phyloP scores from a whole-genome alignment of 2,329 filamentous ascomycete species.

The Coniella vitis region DNA sequence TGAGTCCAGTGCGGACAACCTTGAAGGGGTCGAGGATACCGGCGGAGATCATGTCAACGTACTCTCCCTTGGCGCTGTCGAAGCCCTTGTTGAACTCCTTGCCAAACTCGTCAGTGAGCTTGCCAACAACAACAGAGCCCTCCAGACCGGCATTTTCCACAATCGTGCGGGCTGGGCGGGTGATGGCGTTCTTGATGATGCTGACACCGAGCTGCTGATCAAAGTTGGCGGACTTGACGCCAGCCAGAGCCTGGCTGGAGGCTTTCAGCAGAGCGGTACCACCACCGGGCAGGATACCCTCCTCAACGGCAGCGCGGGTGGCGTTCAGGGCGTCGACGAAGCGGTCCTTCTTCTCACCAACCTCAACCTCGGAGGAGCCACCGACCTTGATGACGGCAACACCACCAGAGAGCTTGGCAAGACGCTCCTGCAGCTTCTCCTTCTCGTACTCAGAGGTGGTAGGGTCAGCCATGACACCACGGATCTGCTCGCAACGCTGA shows the following conservation, averaged over 20 bases:
- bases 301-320: conserved; percentile 95
- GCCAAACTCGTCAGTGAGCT: conserved; percentile 91
- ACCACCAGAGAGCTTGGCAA: conserved; percentile 97
- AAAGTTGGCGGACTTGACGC: conserved; percentile 88
- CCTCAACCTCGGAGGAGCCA: conserved; percentile 95
- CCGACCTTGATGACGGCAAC: conserved; percentile 99
- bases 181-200: conserved; percentile 98
- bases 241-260: conserved; percentile 75
- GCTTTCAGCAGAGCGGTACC: conserved; percentile 98
- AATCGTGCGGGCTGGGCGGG: conserved; percentile 86
- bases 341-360: conserved; percentile 99
- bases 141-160: conserved; percentile 97
- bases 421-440: conserved; percentile 99
- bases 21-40: conserved; percentile 99
- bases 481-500: conserved; percentile 98
- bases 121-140: conserved; percentile 93
- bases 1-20: conserved; percentile 93
- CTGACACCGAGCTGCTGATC: conserved; percentile 97
- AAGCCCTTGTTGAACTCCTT: conserved; percentile 96
- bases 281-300: conserved; percentile 97
- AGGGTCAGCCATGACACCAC: conserved; percentile 89
- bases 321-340: conserved; percentile 98
- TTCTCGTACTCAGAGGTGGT: conserved; percentile 98
- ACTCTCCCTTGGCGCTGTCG: conserved; percentile 94
- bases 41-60: conserved; percentile 94